phyloP scores from a whole-genome alignment of 2,329 filamentous ascomycete genomes.

The Esteya vermicola region DNA sequence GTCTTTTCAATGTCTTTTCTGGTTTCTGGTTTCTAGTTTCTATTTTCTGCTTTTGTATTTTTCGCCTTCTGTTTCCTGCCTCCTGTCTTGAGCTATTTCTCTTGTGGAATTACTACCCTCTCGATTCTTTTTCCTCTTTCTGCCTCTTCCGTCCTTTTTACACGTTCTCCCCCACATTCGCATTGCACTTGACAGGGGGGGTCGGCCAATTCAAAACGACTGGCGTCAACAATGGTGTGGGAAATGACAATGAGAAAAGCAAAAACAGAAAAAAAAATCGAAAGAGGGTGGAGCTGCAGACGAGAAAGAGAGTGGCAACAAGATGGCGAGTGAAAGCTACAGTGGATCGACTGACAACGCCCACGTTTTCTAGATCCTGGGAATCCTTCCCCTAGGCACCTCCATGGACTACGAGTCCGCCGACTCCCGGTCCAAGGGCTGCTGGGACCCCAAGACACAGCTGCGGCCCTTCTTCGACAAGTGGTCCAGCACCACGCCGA shows the following conservation, averaged over 20 bases:
- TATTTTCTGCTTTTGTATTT: background rate
- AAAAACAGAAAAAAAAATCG: background rate
- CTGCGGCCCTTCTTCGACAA: constrained; percentile 26
- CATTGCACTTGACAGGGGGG: too few species aligned
- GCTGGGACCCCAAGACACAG: constrained; percentile 30
- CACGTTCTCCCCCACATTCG: too few species aligned
- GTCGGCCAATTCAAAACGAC: too few species aligned
- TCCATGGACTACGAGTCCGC: constrained; percentile 35
- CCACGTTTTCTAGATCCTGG: constrained; percentile 26
- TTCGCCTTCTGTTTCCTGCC: too few species aligned
- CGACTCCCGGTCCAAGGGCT: constrained; percentile 26
- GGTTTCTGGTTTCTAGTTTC: too few species aligned
- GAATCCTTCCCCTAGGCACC: constrained; percentile 29
- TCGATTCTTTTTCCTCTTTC: background rate
- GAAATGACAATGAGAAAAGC: too few species aligned
- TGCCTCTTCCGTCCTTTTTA: background rate
- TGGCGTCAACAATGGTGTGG: too few species aligned
- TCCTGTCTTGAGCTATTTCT: too few species aligned
- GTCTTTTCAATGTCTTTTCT: background rate
- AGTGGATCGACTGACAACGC: too few species aligned
- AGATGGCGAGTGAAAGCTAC: background rate
- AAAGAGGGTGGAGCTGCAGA: too few species aligned
- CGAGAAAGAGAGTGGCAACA: too few species aligned
- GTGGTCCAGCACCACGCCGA: constrained; percentile 24
- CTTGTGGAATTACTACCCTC: too few species aligned